Evolutionary conservation across 129 eudicot species (phyloP), one percentile per base, ranked within the genome.

Genomic region (Lactuca saligna): DNA sequence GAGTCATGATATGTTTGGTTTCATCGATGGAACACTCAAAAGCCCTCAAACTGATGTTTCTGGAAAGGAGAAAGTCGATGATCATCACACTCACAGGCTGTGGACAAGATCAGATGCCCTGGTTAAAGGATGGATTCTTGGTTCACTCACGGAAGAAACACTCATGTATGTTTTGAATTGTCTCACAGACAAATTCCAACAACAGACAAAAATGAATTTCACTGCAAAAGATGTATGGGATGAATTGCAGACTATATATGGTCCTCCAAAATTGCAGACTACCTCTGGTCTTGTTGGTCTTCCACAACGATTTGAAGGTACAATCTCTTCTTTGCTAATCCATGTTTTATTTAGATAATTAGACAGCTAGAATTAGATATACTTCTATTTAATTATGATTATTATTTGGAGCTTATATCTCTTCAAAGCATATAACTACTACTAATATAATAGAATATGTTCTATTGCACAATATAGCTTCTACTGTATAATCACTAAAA

Each of bases 71-170:
- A 25, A 41, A 33, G 48, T 2, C 2, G 48, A 49, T 0, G 58
- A 68, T 54, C 11, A 10, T 34, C 4, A n/a, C 13, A 39, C 9
- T 39, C 44, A 39, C 44, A 39, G 44, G 54, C 15, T 50, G 41
- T 72, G 77, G 77, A 20, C n/a, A 38, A 17, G 69, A 61, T 72
- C 69, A 3, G 77, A 61, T 61, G 63, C 77, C 5, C 62, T 72
- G 8, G 69, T 51, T 10, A 53, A 61, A 50, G 69, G 69, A 7
- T 72, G 77, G 77, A 61, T 72, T 34, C 54, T 72, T 17, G 76
- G 69, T 35, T 61, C 76, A 8, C 76, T 71, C 13, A 49, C 76
- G 0, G 31, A 72, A 35, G 50, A 61, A 17, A 5, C 61, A 13
- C 32, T 59, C 16, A 44, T 3, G 13, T n/a, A 3, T 4, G 39